Evolutionary conservation across 768 basidiomycete species (phyloP), one percentile per base, ranked within the genome.

Genomic region (Daedaleopsis sinensis): DNA sequence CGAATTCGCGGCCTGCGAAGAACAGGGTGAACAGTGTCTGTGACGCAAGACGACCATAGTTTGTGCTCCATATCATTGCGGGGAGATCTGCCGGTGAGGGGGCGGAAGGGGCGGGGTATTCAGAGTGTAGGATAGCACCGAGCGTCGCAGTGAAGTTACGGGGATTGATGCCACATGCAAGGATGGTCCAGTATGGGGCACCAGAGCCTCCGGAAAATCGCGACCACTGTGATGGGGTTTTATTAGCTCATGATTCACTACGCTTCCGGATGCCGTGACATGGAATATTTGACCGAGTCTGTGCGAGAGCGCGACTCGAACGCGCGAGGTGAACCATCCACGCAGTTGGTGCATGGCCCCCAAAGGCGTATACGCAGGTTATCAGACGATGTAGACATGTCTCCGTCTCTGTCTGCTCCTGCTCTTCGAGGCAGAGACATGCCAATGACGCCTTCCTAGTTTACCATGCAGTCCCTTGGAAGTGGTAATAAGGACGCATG

Each of bases 41-140:
- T 19, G 87, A 87, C 53, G 90, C 84, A 32, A 98, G 87, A 18
- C 91, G 92, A 44, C 91, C 87, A 71, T 98, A 98, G 71, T 98
- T 98, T 24, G 96, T 98, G 8, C 88, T 86, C 97, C 97, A 99
- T 62, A 94, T 85, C 97, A 99, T 99, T 51, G 90, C 86, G 6
- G 97, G 96, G 62, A 94, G 82, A 0, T 83, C 72, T 2, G 84
- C 80, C 0, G 96, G 95, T 65, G 90, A 80, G 5, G 93, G 82
- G 0, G 74, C 69, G 48, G 81, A 79, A 0, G 88, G 75, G 8
- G 79, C 69, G 0, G 93, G 89, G 74, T 93, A 98, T 76, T 98
- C 96, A 74, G 84, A 88, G 72, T 98, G 95, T 9, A 99, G 68
- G 55, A 96, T 85, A 37, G 94, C 89, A 9, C 93, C 82, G 70